A percentile compares a stretch with the other conserved stretches of the same genome.
Conservation (phyloP, 352 stramenopile genomes). For the Phytophthora sojae region DNA sequence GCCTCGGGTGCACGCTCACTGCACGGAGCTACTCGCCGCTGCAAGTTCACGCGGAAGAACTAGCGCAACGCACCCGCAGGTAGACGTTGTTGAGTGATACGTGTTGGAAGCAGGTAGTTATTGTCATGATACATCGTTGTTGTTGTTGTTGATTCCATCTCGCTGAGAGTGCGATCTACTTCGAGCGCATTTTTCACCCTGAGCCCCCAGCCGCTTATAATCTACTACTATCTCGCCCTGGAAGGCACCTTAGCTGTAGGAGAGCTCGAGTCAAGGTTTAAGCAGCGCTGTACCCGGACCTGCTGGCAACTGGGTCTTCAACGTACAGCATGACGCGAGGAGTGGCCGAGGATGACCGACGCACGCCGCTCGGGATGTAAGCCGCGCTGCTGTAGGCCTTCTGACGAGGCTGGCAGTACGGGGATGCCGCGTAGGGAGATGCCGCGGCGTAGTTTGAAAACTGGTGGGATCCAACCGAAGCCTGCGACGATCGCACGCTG, state of each 20-base stretch:
- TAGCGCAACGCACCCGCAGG: slow-evolving; percentile 15
- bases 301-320: slow-evolving; percentile 27
- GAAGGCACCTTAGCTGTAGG: background rate
- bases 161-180: slow-evolving; percentile 16
- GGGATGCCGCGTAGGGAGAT: slow-evolving; percentile 11
- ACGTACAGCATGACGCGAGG: slow-evolving; percentile 40
- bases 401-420: slow-evolving; percentile 34
- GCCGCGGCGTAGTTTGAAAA: slow-evolving; percentile 26
- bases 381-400: slow-evolving; percentile 38
- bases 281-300: slow-evolving; percentile 23
- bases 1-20: slow-evolving; percentile 46
- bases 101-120: background rate
- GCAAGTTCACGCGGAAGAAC: slow-evolving; percentile 44
- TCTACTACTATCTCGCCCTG: slow-evolving; percentile 24
- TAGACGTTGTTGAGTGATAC: slow-evolving; percentile 8
- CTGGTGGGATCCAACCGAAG: slow-evolving; percentile 20
- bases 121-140: slow-evolving; percentile 23
- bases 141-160: slow-evolving; percentile 1
- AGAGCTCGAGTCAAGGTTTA: slow-evolving; percentile 9
- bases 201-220: slow-evolving; percentile 14
- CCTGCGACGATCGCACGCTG: slow-evolving; percentile 22
- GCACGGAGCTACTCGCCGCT: slow-evolving; percentile 40
- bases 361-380: slow-evolving; percentile 12
- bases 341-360: slow-evolving; percentile 32
- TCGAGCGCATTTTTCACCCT: slow-evolving; percentile 11